A percentile compares a stretch with the other conserved stretches of the same genome.
These are phyloP conservation scores for Auriscalpium vulgare DNA, from an alignment of 768 basidiomycete species.

Conservation along the genomic window DNA sequence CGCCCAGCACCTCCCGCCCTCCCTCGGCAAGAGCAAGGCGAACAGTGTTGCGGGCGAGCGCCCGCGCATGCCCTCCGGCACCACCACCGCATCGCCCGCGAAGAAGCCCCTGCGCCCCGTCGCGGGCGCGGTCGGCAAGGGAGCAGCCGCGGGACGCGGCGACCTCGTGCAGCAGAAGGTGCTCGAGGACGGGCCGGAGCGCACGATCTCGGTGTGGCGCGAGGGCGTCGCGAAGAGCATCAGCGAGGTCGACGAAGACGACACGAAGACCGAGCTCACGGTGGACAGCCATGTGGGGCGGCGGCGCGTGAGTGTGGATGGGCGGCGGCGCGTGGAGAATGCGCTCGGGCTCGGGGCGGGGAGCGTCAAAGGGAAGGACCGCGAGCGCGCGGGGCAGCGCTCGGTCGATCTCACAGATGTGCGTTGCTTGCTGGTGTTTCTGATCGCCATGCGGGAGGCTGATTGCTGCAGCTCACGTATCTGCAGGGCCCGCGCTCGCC, in stretches of 20 bases:
- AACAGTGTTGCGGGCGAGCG: slow-evolving; percentile 10
- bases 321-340: slow-evolving; percentile 6
- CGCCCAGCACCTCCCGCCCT: too few relatives aligned
- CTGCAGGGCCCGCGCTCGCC: slow-evolving; percentile 3
- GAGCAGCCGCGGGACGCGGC: slow-evolving; percentile 15
- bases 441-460: neutral
- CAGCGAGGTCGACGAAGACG: slow-evolving; percentile 6
- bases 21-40: slow-evolving; percentile 4
- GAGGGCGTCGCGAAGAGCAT: slow-evolving; percentile 25
- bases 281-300: slow-evolving; percentile 19
- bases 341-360: neutral
- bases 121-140: neutral
- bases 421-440: neutral
- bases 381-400: slow-evolving; percentile 7
- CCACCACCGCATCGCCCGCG: neutral
- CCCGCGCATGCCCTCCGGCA: too few relatives aligned
- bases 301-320: slow-evolving; percentile 7
- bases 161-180: slow-evolving; percentile 26
- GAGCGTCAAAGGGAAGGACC: slow-evolving; percentile 13
- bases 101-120: neutral
- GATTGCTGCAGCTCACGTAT: neutral
- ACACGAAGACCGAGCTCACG: slow-evolving; percentile 9
- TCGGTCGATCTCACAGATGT: slow-evolving; percentile 24
- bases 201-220: slow-evolving; percentile 29
- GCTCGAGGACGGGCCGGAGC: slow-evolving; percentile 26